Evolutionary conservation across 192 early-diverging fungal species (phyloP).

Genomic region (Rhizoclosmatium globosum): DNA sequence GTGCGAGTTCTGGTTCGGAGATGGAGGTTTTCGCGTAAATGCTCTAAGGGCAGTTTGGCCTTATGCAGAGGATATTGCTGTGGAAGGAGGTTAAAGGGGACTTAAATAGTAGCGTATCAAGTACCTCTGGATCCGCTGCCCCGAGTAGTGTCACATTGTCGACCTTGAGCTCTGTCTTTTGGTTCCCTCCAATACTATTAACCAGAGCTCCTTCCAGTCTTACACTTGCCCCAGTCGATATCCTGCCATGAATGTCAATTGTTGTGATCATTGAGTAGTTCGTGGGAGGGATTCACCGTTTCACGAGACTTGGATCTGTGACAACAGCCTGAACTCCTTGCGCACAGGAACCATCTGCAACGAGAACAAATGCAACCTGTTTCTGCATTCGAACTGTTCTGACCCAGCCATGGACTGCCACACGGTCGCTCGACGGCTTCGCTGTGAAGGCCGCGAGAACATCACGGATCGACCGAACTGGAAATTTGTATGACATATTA

Average conservation of each 20-base stretch:
- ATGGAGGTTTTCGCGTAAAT: constrained; percentile 79
- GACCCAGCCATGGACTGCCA: constrained; percentile 81
- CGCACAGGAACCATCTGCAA: constrained; percentile 79
- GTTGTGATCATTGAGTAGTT: background rate
- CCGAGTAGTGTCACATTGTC: constrained; percentile 60
- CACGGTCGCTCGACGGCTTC: constrained; percentile 11
- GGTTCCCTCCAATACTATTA: constrained; percentile 73
- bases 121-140: constrained; percentile 66
- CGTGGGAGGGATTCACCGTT: constrained; percentile 53
- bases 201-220: constrained; percentile 73
- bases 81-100: background rate
- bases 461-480: constrained; percentile 6
- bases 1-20: constrained; percentile 79
- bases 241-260: background rate
- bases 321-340: constrained; percentile 75
- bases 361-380: constrained; percentile 75
- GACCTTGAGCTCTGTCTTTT: constrained; percentile 75
- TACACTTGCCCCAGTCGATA: constrained; percentile 73
- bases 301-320: constrained; percentile 56
- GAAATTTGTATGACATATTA: constrained; percentile 8
- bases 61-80: constrained; percentile 89
- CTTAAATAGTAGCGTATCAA: background rate
- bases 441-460: background rate
- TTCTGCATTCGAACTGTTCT: constrained; percentile 83
- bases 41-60: constrained; percentile 79